Evolutionary conservation across 1,139 yeast species (phyloP), one percentile per base, ranked within the genome.

Genomic region (Starmera stellimalicola): DNA sequence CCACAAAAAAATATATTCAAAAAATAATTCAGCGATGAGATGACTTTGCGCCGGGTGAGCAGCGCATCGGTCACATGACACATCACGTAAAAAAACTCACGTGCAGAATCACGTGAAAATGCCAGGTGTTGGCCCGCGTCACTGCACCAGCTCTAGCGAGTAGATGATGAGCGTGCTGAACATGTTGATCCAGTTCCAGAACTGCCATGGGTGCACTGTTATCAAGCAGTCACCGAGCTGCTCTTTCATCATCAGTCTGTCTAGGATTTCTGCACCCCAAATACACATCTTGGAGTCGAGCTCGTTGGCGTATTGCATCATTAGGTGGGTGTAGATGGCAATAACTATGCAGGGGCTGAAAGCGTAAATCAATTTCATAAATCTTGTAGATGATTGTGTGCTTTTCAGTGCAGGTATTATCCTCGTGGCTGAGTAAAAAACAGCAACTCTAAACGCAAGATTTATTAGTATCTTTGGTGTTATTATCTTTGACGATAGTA

Each of bases 121-220:
- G 26, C 14, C 24, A 20, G 24, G 40, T 64, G 68, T 40, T 58
- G 57, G 32, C 47, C 34, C 41, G 51, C 58, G 49, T 29, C 54
- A 57, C 18, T 68, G 63, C 26, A 74, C 61, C 34, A 88, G 63
- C 58, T 88, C 97, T 36, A 82, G 65, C 26, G 81, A 77, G 57
- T 91, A 91, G 31, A 91, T 62, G n/a, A 75, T 60, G 38, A 91
- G 62, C 10, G 94, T 82, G 35, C 80, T 72, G 44, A 77, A 77
- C 68, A 88, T 83, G 52, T 88, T 88, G 37, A 83, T 70, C 97
- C 97, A 88, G 47, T 88, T 85, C 97, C 98, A 88, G 55, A 88
- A 83, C 50, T 84, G 85, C 84, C 94, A 82, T 40, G 93, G 76
- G 54, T 83, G 78, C 31, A 74, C 80, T 37, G 74, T 59, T 33